Conservation (phyloP, 2,329 filamentous ascomycete species). For the Diplocarpon mali region DNA sequence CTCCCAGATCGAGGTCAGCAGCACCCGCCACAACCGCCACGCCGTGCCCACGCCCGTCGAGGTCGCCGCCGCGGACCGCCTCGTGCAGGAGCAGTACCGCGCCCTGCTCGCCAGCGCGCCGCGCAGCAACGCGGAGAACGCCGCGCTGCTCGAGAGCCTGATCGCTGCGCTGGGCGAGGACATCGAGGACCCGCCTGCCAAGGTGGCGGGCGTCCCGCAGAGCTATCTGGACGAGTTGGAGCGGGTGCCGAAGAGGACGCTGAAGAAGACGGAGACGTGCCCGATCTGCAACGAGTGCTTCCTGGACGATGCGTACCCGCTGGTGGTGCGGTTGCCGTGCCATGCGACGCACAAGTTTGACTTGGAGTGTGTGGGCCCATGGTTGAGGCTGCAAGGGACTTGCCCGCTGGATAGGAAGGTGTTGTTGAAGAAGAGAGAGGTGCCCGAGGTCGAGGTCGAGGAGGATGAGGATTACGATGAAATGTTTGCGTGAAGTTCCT, state of each 20-base stretch:
- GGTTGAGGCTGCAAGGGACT: constrained; percentile 52
- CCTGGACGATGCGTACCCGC: constrained; percentile 48
- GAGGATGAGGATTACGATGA: constrained; percentile 41
- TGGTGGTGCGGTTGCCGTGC: constrained; percentile 55
- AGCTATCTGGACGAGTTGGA: constrained; percentile 49
- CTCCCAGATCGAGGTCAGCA: constrained; percentile 28
- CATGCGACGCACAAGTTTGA: constrained; percentile 48
- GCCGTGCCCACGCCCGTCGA: constrained; percentile 50
- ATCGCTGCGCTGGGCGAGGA: constrained; percentile 37
- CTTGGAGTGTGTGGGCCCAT: constrained; percentile 56
- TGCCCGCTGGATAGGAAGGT: constrained; percentile 54
- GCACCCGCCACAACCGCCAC: constrained; percentile 38
- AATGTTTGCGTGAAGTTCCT: constrained; percentile 32
- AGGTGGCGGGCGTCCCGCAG: constrained; percentile 45
- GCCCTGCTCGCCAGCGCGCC: constrained; percentile 35
- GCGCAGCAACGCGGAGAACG: neutral
- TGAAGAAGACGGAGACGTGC: constrained; percentile 41
- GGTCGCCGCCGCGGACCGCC: constrained; percentile 43
- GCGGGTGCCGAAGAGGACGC: constrained; percentile 40
- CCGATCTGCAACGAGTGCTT: constrained; percentile 53
- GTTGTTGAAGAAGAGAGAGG: constrained; percentile 43
- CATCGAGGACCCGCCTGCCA: constrained; percentile 40
- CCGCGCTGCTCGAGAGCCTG: constrained; percentile 41
- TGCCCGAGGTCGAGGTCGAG: constrained; percentile 32
- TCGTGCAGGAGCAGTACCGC: constrained; percentile 48